Conservation (phyloP, 176 grass and related monocot genomes). For the Zoysia pacifica region DNA sequence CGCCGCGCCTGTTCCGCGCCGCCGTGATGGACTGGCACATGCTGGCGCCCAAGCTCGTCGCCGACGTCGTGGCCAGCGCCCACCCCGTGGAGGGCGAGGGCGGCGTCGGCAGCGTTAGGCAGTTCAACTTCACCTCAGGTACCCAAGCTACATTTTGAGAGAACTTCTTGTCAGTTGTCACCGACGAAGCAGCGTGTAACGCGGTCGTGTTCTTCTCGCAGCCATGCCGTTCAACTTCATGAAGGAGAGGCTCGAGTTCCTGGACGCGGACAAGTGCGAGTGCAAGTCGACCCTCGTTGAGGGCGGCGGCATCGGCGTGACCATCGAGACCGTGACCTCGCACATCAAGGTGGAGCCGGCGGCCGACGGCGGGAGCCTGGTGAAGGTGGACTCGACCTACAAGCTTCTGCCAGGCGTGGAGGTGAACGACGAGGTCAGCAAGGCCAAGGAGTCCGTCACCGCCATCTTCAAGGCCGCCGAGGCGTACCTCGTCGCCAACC, state of each 20-base stretch:
- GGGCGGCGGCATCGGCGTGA: slow-evolving; percentile 60
- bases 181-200: background rate
- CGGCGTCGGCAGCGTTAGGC: slow-evolving; percentile 58
- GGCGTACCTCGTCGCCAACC: slow-evolving; percentile 64
- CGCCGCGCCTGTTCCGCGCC: slow-evolving; percentile 72
- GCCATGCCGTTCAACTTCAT: slow-evolving; percentile 47
- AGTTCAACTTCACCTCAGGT: slow-evolving; percentile 85
- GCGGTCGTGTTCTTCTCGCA: background rate
- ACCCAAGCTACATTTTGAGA: background rate
- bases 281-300: slow-evolving; percentile 56
- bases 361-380: slow-evolving; percentile 50
- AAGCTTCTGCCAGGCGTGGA: slow-evolving; percentile 54
- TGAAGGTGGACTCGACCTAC: slow-evolving; percentile 51
- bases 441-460: slow-evolving; percentile 53
- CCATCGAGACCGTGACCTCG: slow-evolving; percentile 41
- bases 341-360: slow-evolving; percentile 69
- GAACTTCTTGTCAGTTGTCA: background rate
- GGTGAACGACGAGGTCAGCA: slow-evolving; percentile 37
- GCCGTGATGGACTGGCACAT: slow-evolving; percentile 74
- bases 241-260: slow-evolving; percentile 69
- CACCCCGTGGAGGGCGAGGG: slow-evolving; percentile 46
- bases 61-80: slow-evolving; percentile 61
- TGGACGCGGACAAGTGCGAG: slow-evolving; percentile 64
- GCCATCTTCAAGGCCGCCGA: slow-evolving; percentile 58
- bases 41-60: slow-evolving; percentile 59